Conservation (phyloP, 192 early-diverging fungal genomes). For the Phlyctochytrium arcticum region DNA sequence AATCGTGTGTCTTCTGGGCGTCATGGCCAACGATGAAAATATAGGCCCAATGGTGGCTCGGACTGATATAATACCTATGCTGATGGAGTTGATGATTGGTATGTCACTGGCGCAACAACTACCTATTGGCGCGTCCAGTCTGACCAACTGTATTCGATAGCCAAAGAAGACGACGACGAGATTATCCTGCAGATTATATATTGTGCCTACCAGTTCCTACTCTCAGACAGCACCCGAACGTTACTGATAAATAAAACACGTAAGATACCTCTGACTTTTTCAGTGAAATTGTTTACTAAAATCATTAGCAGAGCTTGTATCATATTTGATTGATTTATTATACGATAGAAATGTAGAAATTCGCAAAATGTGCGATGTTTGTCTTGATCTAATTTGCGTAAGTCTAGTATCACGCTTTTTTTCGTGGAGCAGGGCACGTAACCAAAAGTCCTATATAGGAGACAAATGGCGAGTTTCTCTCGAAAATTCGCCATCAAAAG, state of each 20-base stretch:
- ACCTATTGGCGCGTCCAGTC: neutral
- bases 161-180: constrained; percentile 62
- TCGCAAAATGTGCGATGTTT: constrained; percentile 51
- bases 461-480: constrained; percentile 50
- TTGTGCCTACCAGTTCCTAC: constrained; percentile 48
- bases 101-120: neutral
- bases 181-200: constrained; percentile 59
- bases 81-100: constrained; percentile 56
- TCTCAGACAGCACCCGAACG: constrained; percentile 36
- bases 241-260: constrained; percentile 42
- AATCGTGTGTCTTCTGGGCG: constrained; percentile 42
- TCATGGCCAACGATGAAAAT: constrained; percentile 50
- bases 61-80: constrained; percentile 29
- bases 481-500: constrained; percentile 48
- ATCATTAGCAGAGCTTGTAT: constrained; percentile 41
- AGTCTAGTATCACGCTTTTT: constrained; percentile 5
- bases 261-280: constrained; percentile 12
- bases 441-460: constrained; percentile 34
- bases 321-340: constrained; percentile 53
- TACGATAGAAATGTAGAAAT: constrained; percentile 58
- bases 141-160: constrained; percentile 18
- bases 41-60: constrained; percentile 44
- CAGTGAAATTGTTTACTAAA: neutral
- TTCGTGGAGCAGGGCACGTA: neutral
- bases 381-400: constrained; percentile 53